Evolutionary conservation across 495 filamentous ascomycete genomes (phyloP).

Genomic region (Lindgomyces ingoldianus): DNA sequence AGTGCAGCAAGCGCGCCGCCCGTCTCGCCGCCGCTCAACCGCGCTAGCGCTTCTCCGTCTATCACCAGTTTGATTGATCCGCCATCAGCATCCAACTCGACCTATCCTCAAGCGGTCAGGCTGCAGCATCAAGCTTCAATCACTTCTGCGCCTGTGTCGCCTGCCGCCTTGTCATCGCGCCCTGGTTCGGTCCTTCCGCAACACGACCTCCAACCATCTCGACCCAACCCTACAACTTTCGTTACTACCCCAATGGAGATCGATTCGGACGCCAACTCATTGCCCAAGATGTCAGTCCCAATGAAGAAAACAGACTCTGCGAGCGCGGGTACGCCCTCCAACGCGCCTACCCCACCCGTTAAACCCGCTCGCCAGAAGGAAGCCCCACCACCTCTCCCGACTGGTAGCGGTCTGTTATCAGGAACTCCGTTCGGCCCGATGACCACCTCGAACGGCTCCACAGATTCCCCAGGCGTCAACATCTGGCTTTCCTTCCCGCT

Average conservation of each 20-base stretch:
- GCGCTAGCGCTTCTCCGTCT: conserved; percentile 83
- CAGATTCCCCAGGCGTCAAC: conserved; percentile 66
- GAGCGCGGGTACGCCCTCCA: conserved; percentile 56
- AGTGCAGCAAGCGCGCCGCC: conserved; percentile 57
- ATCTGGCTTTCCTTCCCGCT: conserved; percentile 83
- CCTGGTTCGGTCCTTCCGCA: conserved; percentile 18
- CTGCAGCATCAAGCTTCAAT: conserved; percentile 33
- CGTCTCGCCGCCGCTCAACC: conserved; percentile 57
- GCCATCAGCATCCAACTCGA: conserved; percentile 49
- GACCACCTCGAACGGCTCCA: conserved; percentile 41
- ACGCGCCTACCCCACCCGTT: conserved; percentile 57
- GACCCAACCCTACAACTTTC: conserved; percentile 3
- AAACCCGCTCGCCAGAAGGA: conserved; percentile 60
- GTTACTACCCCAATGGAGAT: conserved; percentile 36
- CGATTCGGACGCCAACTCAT: conserved; percentile 32
- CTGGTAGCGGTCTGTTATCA: conserved; percentile 68
- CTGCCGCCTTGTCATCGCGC: conserved; percentile 26
- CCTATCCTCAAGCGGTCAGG: conserved; percentile 30
- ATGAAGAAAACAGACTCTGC: conserved; percentile 46
- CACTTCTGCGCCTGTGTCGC: conserved; percentile 40
- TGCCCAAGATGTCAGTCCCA: conserved; percentile 13
- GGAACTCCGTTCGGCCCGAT: conserved; percentile 59
- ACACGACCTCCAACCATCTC: conserved; percentile 15
- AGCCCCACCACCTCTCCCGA: conserved; percentile 55
- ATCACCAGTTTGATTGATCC: conserved; percentile 89